Evolutionary conservation across 768 basidiomycete genomes (phyloP).

Genomic region (Lyophyllum atratum): DNA sequence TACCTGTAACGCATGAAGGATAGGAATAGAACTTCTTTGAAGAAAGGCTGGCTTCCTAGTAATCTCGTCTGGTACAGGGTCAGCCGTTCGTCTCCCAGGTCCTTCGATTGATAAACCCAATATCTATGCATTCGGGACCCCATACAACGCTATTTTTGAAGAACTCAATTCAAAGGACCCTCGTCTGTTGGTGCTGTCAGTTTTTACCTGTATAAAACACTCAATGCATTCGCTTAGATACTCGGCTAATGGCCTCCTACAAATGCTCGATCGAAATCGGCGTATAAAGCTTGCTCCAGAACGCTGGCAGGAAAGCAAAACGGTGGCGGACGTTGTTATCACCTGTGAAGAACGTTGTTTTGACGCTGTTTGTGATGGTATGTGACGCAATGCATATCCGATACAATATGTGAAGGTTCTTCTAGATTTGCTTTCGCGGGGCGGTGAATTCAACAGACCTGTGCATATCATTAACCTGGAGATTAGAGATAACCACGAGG

Average conservation of each 20-base stretch:
- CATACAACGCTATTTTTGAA: conserved; percentile 94
- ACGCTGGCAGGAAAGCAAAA: conserved; percentile 92
- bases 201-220: conserved; percentile 2
- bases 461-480: conserved; percentile 98
- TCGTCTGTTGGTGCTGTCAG: conserved; percentile 61
- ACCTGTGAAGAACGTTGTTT: conserved; percentile 99
- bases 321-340: conserved; percentile 93
- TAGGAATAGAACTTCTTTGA: conserved; percentile 18
- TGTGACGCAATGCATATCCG: conserved; percentile 22
- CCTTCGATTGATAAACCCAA: conserved; percentile 97
- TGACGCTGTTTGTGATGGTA: conserved; percentile 97
- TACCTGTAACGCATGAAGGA: not conserved
- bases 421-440: conserved; percentile 80
- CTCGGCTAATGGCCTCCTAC: conserved; percentile 88
- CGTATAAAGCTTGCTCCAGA: conserved; percentile 92
- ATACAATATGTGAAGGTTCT: not conserved
- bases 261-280: conserved; percentile 96
- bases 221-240: conserved; percentile 55
- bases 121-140: conserved; percentile 95
- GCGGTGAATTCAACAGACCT: conserved; percentile 90
- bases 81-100: conserved; percentile 94
- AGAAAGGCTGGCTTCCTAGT: conserved; percentile 93
- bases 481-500: conserved; percentile 99
- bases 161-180: conserved; percentile 84
- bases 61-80: conserved; percentile 94